phyloP scores from a whole-genome alignment of 2,329 filamentous ascomycete species.

The Scedosporium aurantiacum region DNA sequence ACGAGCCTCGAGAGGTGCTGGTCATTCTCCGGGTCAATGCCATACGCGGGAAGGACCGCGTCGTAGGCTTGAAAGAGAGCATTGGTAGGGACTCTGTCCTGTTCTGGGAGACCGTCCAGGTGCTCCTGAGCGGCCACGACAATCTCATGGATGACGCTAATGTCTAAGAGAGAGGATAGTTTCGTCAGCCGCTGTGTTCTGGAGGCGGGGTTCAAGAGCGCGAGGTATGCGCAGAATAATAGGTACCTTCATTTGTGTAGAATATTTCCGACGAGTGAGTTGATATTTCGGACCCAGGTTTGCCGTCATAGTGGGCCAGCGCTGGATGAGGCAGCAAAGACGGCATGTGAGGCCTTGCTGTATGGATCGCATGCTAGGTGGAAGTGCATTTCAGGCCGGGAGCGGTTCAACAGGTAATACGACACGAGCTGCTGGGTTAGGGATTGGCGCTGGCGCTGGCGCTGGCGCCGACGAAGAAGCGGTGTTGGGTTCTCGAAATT shows the following conservation, averaged over 20 bases:
- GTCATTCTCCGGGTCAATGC: constrained; percentile 61
- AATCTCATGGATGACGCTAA: constrained; percentile 67
- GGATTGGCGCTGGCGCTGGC: neutral
- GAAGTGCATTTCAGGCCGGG: constrained; percentile 5
- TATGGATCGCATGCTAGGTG: constrained; percentile 23
- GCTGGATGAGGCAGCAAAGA: constrained; percentile 20
- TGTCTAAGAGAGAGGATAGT: constrained; percentile 41
- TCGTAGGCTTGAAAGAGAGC: constrained; percentile 78
- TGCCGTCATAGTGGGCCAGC: constrained; percentile 24
- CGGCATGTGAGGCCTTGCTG: constrained; percentile 22
- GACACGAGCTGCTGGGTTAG: neutral
- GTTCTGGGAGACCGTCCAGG: constrained; percentile 43
- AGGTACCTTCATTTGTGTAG: constrained; percentile 51
- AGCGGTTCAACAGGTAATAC: neutral
- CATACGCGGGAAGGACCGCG: constrained; percentile 58
- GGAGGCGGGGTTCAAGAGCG: too few relatives aligned
- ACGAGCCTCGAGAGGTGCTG: constrained; percentile 67
- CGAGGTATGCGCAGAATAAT: constrained; percentile 1
- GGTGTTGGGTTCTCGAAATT: too few relatives aligned
- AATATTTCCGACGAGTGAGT: constrained; percentile 25
- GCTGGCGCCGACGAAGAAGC: too few relatives aligned
- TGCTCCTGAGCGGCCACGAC: constrained; percentile 60
- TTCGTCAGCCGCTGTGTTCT: too few relatives aligned
- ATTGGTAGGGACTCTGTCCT: constrained; percentile 57
- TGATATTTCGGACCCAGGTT: constrained; percentile 16